Base-by-base conservation (phyloP, 306 rosid species). In the Hippophae rhamnoides region DNA sequence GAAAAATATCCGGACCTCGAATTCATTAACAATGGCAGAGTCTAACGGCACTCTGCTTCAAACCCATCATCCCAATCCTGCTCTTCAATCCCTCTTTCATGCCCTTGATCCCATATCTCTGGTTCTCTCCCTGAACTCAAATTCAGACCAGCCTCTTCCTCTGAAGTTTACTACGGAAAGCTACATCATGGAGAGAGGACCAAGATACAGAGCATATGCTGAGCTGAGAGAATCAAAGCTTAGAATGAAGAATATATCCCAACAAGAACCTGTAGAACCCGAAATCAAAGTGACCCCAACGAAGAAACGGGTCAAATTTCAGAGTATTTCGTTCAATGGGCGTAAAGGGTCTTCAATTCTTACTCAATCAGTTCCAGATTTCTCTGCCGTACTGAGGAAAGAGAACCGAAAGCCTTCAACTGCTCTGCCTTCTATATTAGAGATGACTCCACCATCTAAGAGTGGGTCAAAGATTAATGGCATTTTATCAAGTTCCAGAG, bases 341-440 rank as follows among this genome's bases (percentile, higher is more conserved):
- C 67, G 78, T 13, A 81, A 81, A 66, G 78, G 80, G 48, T 14
- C 75, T 23, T 84, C 89, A 26, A 65, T 65, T 13, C 66, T 93
- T 13, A 90, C 97, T 12, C 97, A 93, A 27, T 93, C 97, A n/a
- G 97, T 93, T 58, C 96, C 99, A 1, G 94, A 92, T 61, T 88
- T 92, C 79, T 69, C 90, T 2, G 77, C 95, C 0, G 80, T 43
- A 1, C 64, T 93, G 74, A 56, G 94, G 69, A 86, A 86, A 54
- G 99, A 92, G 81, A 92, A 92, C 13, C 70, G 94, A 5, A 88
- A 74, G 64, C 96, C 77, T 1, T 25, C 89, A 0, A 47, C 63
- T 31, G 60, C 72, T 41, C 65, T 83, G 41, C 82, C 83, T 45
- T 2, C 83, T 7, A 13, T 71, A 74, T 64, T 60, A 62, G 89